A percentile compares a stretch with the other conserved stretches of the same genome.
These are phyloP conservation scores for Erythrobasidium yunnanense DNA, from an alignment of 768 basidiomycete genomes.

Conservation along the genomic window DNA sequence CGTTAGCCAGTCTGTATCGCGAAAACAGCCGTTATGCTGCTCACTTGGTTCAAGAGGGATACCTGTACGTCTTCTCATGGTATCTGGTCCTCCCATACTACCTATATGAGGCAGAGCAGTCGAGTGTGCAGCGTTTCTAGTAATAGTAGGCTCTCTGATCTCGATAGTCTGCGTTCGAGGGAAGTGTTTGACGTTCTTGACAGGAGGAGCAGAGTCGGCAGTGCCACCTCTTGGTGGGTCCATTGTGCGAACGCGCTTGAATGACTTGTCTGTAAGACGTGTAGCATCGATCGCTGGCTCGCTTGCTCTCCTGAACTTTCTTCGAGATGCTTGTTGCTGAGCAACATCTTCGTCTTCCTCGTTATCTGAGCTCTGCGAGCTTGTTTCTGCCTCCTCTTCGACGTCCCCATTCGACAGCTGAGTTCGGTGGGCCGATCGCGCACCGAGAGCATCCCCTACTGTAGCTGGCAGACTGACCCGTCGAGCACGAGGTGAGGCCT, in stretches of 20 bases:
- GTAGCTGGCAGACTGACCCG: background rate
- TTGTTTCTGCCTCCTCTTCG: too few species aligned
- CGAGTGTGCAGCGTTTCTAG: background rate
- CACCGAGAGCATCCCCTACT: background rate
- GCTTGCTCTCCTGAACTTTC: too few species aligned
- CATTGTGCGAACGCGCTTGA: slow-evolving; percentile 17
- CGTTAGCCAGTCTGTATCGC: too few species aligned
- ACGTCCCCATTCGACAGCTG: too few species aligned
- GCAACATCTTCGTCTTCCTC: too few species aligned
- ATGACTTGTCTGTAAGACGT: background rate
- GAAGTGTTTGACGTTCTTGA: background rate
- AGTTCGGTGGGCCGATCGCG: too few species aligned
- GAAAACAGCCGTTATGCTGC: background rate
- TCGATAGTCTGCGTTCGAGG: slow-evolving; percentile 25
- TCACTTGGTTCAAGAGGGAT: slow-evolving; percentile 14
- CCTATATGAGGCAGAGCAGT: slow-evolving; percentile 15
- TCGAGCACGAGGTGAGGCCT: background rate
- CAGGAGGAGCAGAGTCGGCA: background rate
- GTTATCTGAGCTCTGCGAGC: too few species aligned
- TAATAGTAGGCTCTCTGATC: slow-evolving; percentile 12
- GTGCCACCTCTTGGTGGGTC: slow-evolving; percentile 5
- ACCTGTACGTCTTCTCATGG: background rate
- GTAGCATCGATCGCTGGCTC: background rate
- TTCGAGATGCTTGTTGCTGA: too few species aligned
- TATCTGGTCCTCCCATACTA: background rate